Evolutionary conservation across 148 eudicot genomes (phyloP).

Genomic region (Rhododendron williamsianum): DNA sequence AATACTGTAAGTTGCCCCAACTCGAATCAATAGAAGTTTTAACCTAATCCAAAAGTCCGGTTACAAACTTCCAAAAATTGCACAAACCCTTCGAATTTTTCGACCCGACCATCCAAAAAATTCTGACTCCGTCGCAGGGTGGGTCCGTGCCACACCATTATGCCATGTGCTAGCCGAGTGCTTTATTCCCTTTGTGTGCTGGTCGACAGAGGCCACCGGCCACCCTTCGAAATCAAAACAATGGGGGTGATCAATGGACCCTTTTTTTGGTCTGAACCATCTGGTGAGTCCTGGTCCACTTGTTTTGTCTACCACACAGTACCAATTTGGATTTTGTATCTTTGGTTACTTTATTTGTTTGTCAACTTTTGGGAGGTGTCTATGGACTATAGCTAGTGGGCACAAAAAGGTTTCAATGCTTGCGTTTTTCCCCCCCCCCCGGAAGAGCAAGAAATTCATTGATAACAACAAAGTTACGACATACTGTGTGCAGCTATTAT

Average conservation of each 20-base stretch:
- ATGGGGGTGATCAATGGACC: background rate
- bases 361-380: background rate
- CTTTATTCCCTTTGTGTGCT: slow-evolving; percentile 8
- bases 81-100: too few species aligned
- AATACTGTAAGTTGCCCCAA: too few species aligned
- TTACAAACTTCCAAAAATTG: too few species aligned
- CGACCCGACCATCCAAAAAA: background rate
- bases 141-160: background rate
- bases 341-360: background rate
- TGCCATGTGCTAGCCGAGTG: background rate
- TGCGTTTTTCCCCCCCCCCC: too few species aligned
- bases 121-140: background rate
- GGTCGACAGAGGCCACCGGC: background rate
- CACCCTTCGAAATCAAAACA: background rate
- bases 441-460: too few species aligned
- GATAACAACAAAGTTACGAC: too few species aligned
- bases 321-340: background rate
- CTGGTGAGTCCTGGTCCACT: slow-evolving; percentile 3
- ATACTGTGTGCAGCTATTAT: too few species aligned
- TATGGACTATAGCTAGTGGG: background rate
- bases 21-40: too few species aligned
- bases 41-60: too few species aligned
- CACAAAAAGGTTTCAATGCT: background rate
- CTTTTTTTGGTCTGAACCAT: background rate
- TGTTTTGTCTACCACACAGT: background rate